phyloP scores from a whole-genome alignment of 2,329 filamentous ascomycete species.

The Tympanopsis confertula region DNA sequence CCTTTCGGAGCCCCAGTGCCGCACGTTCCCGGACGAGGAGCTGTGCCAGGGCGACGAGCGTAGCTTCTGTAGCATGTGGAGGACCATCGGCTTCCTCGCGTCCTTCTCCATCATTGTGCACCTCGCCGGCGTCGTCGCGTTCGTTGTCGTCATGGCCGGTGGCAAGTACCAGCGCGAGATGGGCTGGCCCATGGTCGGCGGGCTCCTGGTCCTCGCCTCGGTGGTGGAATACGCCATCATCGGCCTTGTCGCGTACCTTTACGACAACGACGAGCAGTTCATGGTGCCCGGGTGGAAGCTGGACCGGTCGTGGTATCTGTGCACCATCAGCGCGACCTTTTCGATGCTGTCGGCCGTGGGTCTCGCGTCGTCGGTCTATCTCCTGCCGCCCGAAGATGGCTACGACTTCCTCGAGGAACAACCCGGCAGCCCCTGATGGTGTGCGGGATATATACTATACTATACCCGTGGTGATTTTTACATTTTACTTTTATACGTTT shows the following conservation, averaged over 20 bases:
- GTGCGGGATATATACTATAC: not conserved
- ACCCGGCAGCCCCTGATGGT: constrained; percentile 33
- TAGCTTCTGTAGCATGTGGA: not conserved
- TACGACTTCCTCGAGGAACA: constrained; percentile 59
- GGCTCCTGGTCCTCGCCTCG: not conserved
- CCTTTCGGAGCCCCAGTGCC: not conserved
- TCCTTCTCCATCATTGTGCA: not conserved
- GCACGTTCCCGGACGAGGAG: not conserved
- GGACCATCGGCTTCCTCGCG: not conserved
- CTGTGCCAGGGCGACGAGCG: not conserved
- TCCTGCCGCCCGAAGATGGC: constrained; percentile 70
- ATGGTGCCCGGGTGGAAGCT: constrained; percentile 69
- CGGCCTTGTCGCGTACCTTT: constrained; percentile 51
- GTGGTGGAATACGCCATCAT: not conserved
- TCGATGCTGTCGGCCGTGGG: constrained; percentile 40
- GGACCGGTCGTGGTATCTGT: constrained; percentile 68
- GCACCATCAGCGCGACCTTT: constrained; percentile 41
- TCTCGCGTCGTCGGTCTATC: constrained; percentile 54
- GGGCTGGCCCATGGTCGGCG: not conserved
- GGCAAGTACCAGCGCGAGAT: not conserved
- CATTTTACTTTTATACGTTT: not conserved
- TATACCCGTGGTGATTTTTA: not conserved
- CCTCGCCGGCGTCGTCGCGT: not conserved
- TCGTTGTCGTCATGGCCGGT: not conserved
- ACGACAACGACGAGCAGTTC: constrained; percentile 74